Base-by-base conservation (phyloP, 331 rosid genomes). In the Malus hybrid region DNA sequence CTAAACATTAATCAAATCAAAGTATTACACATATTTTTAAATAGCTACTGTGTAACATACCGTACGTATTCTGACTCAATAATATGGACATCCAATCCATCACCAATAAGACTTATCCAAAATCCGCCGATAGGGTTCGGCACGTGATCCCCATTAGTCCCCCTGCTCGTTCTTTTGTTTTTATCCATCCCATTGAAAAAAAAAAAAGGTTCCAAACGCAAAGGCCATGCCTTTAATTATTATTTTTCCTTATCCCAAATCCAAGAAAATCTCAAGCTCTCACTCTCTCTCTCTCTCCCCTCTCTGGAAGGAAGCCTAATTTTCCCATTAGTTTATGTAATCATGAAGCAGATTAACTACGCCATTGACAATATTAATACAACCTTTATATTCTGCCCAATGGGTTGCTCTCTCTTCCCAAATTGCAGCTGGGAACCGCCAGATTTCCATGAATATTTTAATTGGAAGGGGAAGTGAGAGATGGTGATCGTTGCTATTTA, bases 101-200 rank as follows among this genome's bases (percentile, higher is more conserved):
- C 48, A 42, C 48, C 14, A 42, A 11, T 10, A 42, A 39, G 10
- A 9, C 48, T 10, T 29, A 10, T 42, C 14, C 48, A 42, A 42
- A 10, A 10, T 42, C 48, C 48, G 14, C 31, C 31, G 71, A 63
- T 77, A 34, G 69, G 78, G 84, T 72, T 11, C 20, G 5, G 65
- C 87, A 83, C 84, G 84, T 91, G 96, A 87, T 64, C 14, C 81
- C 88, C 88, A 82, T 77, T 80, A 78, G 75, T 20, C 15, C 65
- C 74, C 33, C 22, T 10, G 33, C 86, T 63, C 79, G 2, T 65
- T 71, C 42, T 63, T 70, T 79, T 75, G 85, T 73, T 81, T 56
- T 12, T 29, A 29, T 29, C 31, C 69, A 83, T 77, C 44, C 79
- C 29, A 31, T 20, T 67, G 29, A 6, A 5, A 31, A 20, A 16